Base-by-base conservation (phyloP, 2,329 filamentous ascomycete genomes). In the Trichoderma sp. region DNA sequence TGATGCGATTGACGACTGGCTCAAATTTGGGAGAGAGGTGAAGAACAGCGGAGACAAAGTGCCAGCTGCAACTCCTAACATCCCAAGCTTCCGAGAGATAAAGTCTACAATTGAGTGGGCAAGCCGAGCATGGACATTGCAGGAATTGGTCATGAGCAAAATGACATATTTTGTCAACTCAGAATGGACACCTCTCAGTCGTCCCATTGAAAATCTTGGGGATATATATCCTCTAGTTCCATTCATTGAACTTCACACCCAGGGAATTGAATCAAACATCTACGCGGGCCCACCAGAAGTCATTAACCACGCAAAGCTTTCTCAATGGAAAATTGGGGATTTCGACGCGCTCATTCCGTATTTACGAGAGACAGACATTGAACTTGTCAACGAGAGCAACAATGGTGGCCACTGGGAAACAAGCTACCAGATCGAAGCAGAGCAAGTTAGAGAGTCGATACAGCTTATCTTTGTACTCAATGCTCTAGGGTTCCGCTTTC, bases 61-160 rank as follows among this genome's bases (percentile, higher is more conserved):
- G 8, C 26, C n/a, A 15, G 57, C 30, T 21, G 18, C n/a, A 4
- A 18, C 9, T 21, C 30, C 28, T 1, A 60, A 60, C n/a, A 34
- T 60, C 9, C 9, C 18, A 36, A 60, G 34, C 7, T 47, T 36
- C 30, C 21, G 18, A 65, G 21, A 60, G 30, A 60, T 34, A 11
- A 30, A 30, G 24, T 34, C 28, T n/a, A 15, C 18, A 21, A 57
- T 63, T n/a, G 36, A 56, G 15, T 72, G 71, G 71, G 34, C 71
- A 6, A 36, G 24, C 2, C 30, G 71, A 39, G 71, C 28, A 7
- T 72, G 71, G 71, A 72, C 71, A 2, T 28, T 72, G 21, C 71
- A 72, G 21, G 71, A 72, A 39, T 26, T 72, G 4, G 71, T 72
- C 3, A 72, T 72, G 71, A 72, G 71, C 65, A 72, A 70, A 34